Base-by-base conservation (phyloP, 2,329 filamentous ascomycete species). In the Ceratocystiopsis sp. region DNA sequence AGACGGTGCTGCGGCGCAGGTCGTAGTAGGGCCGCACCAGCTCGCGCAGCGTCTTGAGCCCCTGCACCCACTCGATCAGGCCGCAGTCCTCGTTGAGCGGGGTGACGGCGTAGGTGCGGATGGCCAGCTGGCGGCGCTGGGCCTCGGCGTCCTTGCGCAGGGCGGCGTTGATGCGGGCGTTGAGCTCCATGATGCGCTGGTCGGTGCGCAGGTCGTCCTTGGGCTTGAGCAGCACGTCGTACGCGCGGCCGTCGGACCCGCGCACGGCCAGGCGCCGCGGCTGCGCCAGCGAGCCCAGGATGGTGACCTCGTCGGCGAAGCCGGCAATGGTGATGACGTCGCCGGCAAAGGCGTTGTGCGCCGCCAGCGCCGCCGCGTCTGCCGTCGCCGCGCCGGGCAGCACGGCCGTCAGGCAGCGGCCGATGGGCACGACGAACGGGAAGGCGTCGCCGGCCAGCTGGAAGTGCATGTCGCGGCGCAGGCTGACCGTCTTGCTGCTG, bases 101-200 rank as follows among this genome's bases (percentile, higher is more conserved):
- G 5, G 89, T 94, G 13, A 99, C 93, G 8, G 85, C 86, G 54
- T 99, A 98, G 0, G 91, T 98, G 55, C 87, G 86, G 61, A 99
- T 94, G 58, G 93, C 93, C 44, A 98, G 71, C 50, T 91, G 83
- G 15, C 91, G 76, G 57, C 84, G 82, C 59, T 84, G 93, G 15
- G 86, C 84, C 56, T 95, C 87, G 2, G 87, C 79, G 54, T 96
- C 87, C 48, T 83, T 78, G 57, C 95, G 94, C 45, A 99, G 64
- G 3, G 89, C 85, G 46, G 91, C 75, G 58, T 98, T 98, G 65
- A 98, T 96, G 75, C 96, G 91, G 38, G 81, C 78, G 58, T 96
- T 98, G 67, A 98, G 98, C 57, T 98, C 93, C 87, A 98, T 98
- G 17, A 98, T 76, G 42, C 91, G 84, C 59, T 96, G 89, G 54